phyloP scores from a whole-genome alignment of 1,284 basidiomycete genomes.

The Sanghuangporus sanghuang region DNA sequence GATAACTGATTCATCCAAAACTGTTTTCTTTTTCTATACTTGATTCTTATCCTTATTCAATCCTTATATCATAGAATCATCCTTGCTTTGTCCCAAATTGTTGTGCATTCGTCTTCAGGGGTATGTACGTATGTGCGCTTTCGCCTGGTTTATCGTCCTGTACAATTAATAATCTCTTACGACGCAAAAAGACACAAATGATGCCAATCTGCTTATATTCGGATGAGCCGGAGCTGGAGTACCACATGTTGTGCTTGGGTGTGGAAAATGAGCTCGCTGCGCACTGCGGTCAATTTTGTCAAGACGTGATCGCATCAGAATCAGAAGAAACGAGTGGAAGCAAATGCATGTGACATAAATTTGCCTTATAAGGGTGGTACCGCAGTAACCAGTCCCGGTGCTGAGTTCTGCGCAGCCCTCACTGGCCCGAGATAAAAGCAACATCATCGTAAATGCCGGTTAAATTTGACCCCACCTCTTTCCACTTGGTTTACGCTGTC shows the following conservation, averaged over 20 bases:
- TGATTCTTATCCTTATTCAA: background rate
- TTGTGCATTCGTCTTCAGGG: background rate
- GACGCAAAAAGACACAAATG: background rate
- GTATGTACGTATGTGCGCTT: background rate
- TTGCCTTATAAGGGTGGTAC: background rate
- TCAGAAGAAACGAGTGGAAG: background rate
- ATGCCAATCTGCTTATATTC: background rate
- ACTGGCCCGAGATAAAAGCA: no score
- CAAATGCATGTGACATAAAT: background rate
- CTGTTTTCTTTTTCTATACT: background rate
- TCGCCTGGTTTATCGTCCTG: background rate
- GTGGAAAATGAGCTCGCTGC: background rate
- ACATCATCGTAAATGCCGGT: no score
- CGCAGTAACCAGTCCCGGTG: background rate
- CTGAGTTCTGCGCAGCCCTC: background rate
- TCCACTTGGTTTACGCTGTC: background rate
- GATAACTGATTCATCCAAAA: background rate
- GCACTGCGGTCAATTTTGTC: background rate
- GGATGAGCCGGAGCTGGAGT: background rate
- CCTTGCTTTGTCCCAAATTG: background rate
- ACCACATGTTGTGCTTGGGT: background rate
- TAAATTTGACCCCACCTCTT: no score
- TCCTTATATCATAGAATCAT: background rate
- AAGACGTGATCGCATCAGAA: background rate
- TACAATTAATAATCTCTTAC: background rate